Conservation (phyloP, 1,284 basidiomycete species). For the Inonotus hispidus region DNA sequence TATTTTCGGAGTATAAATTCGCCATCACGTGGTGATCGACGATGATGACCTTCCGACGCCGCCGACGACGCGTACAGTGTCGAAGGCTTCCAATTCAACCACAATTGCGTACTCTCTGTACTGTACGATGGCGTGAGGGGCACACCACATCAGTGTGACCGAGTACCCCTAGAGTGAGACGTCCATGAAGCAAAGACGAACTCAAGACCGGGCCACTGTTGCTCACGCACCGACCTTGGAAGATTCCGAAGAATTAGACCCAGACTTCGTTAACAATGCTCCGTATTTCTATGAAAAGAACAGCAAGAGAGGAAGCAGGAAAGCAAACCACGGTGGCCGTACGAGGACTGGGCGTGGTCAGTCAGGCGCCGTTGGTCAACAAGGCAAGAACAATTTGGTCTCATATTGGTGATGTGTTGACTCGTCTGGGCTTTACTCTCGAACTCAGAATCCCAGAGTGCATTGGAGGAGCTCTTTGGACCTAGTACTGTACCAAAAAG, state of each 20-base stretch:
- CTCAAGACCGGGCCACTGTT: neutral
- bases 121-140: neutral
- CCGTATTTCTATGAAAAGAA: conserved; percentile 19
- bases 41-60: neutral
- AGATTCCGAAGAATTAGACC: conserved; percentile 22
- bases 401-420: neutral
- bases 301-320: neutral
- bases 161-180: neutral
- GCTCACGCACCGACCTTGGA: neutral
- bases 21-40: neutral
- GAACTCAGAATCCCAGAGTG: conserved; percentile 19
- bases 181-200: neutral
- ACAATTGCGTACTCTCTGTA: neutral
- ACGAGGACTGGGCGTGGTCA: neutral
- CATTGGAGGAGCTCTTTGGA: conserved; percentile 24
- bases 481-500: neutral
- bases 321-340: neutral
- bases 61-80: too few species aligned
- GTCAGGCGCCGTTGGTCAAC: neutral
- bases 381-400: neutral
- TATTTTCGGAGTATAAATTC: neutral
- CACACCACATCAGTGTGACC: neutral
- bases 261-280: conserved; percentile 21
- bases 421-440: too few species aligned
- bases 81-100: neutral